Percentiles rank a stretch among this genome's conserved stretches.
Conservation (phyloP, 495 filamentous ascomycete species). For the Pseudomonodictys pantanalensis region DNA sequence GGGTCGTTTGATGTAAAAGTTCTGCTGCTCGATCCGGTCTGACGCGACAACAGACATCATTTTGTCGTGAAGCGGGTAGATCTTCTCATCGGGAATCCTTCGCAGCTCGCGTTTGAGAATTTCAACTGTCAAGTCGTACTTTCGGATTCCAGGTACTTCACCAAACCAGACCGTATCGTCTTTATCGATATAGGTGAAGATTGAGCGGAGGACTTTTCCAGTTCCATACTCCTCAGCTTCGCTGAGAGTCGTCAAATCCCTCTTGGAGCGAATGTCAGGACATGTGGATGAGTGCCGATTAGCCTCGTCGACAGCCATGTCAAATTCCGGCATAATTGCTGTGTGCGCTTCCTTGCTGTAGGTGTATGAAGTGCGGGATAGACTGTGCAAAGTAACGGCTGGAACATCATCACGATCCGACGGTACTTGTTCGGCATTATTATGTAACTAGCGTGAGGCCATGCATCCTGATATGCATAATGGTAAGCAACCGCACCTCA, state of each 20-base stretch:
- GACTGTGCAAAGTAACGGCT: neutral
- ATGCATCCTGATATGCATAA: too few species aligned
- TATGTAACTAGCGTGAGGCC: neutral
- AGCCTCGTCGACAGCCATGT: too few species aligned
- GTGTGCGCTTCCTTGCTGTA: neutral
- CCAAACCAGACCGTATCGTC: neutral
- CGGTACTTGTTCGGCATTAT: neutral
- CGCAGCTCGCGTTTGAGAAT: neutral
- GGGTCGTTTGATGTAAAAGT: neutral
- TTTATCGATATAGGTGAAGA: conserved; percentile 11
- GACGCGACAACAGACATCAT: neutral
- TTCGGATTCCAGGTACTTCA: conserved; percentile 6
- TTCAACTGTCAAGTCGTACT: conserved; percentile 16
- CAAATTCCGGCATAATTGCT: neutral
- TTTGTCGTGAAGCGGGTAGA: neutral
- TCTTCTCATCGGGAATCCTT: conserved; percentile 9
- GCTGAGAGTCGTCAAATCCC: conserved; percentile 1
- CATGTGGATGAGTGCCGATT: too few species aligned
- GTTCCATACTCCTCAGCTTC: conserved; percentile 6
- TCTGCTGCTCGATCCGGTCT: neutral
- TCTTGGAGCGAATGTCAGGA: neutral
- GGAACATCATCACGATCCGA: neutral
- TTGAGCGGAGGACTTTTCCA: conserved; percentile 8
- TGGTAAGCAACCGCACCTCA: too few species aligned
- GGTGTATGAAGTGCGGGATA: neutral